Evolutionary conservation across 2,329 filamentous ascomycete genomes (phyloP).

Genomic region (Diplodia scrobiculata): DNA sequence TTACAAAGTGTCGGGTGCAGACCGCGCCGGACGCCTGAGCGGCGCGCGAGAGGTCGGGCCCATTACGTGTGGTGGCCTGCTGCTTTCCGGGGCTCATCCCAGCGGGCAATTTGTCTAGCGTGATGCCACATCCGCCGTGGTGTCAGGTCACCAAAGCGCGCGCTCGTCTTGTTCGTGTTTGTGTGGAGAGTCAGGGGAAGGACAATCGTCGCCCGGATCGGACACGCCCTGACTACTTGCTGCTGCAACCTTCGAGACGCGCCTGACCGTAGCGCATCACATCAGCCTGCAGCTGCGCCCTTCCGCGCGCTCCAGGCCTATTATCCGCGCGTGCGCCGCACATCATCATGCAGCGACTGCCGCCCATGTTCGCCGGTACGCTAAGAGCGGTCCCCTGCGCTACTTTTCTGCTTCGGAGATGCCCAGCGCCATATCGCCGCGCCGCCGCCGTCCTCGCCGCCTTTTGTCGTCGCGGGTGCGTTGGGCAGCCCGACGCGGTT

Average conservation of each 20-base stretch:
- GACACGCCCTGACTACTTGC: conserved; percentile 1
- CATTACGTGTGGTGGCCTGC: conserved; percentile 15
- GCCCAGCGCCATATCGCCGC: conserved; percentile 4
- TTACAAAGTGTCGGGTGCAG: conserved; percentile 15
- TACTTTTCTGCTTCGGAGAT: conserved; percentile 2
- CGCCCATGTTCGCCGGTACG: neutral
- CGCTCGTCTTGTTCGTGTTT: neutral
- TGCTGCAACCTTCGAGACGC: neutral
- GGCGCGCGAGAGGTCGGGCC: neutral
- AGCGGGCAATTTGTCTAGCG: conserved; percentile 25
- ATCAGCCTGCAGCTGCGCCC: neutral
- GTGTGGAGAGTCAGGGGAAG: conserved; percentile 22
- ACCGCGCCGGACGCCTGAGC: conserved; percentile 21
- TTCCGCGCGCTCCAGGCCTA: neutral
- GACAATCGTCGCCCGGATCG: conserved; percentile 13
- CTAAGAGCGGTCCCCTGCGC: conserved; percentile 2
- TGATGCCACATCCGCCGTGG: conserved; percentile 21
- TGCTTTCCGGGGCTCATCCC: conserved; percentile 13
- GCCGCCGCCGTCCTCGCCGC: conserved; percentile 9
- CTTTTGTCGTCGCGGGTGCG: neutral
- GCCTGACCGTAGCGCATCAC: neutral
- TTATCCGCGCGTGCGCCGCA: conserved; percentile 2
- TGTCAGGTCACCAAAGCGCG: conserved; percentile 25
- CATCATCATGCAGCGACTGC: conserved; percentile 1
- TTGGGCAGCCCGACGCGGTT: neutral